phyloP scores from a whole-genome alignment of 1,139 yeast species.

The Taiozyma sp. region DNA sequence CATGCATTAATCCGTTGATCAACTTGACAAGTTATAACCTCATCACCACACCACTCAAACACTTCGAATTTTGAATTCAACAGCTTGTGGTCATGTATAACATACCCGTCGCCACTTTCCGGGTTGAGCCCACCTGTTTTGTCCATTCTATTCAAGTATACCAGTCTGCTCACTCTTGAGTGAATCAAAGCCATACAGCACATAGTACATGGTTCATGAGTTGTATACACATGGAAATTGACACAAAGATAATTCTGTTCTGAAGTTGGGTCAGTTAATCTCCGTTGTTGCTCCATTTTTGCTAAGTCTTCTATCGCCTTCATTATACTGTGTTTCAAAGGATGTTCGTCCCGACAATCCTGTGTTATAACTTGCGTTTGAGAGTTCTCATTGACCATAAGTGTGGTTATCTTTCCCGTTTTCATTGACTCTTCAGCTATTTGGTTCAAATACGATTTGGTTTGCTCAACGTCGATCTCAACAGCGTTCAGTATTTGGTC shows the following conservation, averaged over 20 bases:
- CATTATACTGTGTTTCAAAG: constrained; percentile 72
- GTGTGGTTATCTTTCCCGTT: constrained; percentile 35
- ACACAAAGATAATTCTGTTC: constrained; percentile 59
- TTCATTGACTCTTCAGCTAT: constrained; percentile 27
- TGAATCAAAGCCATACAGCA: constrained; percentile 96
- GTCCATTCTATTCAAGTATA: constrained; percentile 46
- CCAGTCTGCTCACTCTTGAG: constrained; percentile 68
- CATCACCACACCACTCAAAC: constrained; percentile 54
- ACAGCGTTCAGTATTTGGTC: constrained; percentile 61
- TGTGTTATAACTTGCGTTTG: constrained; percentile 31
- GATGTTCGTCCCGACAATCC: constrained; percentile 39
- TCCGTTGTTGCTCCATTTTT: constrained; percentile 13
- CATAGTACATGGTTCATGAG: constrained; percentile 97
- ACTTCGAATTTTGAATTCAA: constrained; percentile 80
- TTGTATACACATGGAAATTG: constrained; percentile 71
- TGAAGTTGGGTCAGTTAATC: constrained; percentile 7
- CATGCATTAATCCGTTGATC: constrained; percentile 20
- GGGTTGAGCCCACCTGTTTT: constrained; percentile 51
- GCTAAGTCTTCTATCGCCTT: constrained; percentile 45
- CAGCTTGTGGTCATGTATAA: constrained; percentile 65
- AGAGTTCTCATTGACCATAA: constrained; percentile 43
- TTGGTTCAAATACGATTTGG: constrained; percentile 33
- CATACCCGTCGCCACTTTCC: constrained; percentile 60
- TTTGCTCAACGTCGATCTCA: constrained; percentile 40
- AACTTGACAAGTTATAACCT: constrained; percentile 20